Evolutionary conservation across 164 flowering plant species (phyloP).

Genomic region (Akebia trifoliata): DNA sequence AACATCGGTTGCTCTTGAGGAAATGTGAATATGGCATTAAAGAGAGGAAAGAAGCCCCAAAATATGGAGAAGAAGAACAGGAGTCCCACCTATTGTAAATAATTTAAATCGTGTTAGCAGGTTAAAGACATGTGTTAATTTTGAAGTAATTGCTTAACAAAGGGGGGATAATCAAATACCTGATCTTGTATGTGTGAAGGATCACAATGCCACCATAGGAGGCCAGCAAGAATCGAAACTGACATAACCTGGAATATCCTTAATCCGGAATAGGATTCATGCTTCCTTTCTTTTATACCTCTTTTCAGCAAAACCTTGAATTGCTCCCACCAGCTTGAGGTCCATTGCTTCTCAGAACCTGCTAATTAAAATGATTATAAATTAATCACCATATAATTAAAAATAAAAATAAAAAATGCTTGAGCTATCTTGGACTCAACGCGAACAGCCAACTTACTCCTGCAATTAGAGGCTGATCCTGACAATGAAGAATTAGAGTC

Average conservation of each 20-base stretch:
- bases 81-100: slow-evolving; percentile 68
- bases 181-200: slow-evolving; percentile 75
- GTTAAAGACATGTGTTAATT: too few species aligned
- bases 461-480: slow-evolving; percentile 18
- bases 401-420: too few species aligned
- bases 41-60: slow-evolving; percentile 94
- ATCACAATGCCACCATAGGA: slow-evolving; percentile 87
- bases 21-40: slow-evolving; percentile 80
- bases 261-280: slow-evolving; percentile 76
- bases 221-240: slow-evolving; percentile 72
- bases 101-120: too few species aligned
- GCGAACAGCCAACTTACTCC: slow-evolving; percentile 34
- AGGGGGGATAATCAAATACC: slow-evolving; percentile 48
- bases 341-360: slow-evolving; percentile 51
- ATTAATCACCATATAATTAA: too few species aligned
- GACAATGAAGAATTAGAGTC: slow-evolving; percentile 9
- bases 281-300: slow-evolving; percentile 72
- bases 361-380: too few species aligned
- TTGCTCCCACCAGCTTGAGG: slow-evolving; percentile 68
- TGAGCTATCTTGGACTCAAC: too few species aligned
- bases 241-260: slow-evolving; percentile 79
- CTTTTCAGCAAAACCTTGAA: slow-evolving; percentile 61
- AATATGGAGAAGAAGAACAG: slow-evolving; percentile 91
- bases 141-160: too few species aligned
- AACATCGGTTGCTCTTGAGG: slow-evolving; percentile 85